Base-by-base conservation (phyloP, 306 rosid species). In the Geum urbanum region DNA sequence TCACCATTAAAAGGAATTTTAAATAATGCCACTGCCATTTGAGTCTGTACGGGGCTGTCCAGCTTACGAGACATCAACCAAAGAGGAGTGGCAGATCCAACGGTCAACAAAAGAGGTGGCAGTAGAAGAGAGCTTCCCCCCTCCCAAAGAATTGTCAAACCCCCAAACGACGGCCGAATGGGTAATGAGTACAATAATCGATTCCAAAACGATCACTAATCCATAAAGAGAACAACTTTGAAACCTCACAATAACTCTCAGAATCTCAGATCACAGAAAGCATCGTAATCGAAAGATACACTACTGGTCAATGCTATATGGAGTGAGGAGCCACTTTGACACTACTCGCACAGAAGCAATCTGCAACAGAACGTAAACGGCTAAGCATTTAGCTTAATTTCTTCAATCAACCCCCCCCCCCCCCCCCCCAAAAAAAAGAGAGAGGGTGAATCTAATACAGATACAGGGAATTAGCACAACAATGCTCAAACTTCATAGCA, bases 31-130 rank as follows among this genome's bases (percentile, higher is more conserved):
- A 87, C 90, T n/a, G 99, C 96, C 99, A 94, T 94, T 80, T 94
- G 98, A 51, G 96, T 94, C 74, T 91, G 94, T 63, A 94, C 99
- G 19, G 99, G 97, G 63, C 99, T 89, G 77, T 91, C 97, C 80
- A 83, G 80, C 67, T 91, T 86, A 55, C 87, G 88, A 72, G 96
- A 85, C 99, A 94, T 94, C 12, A 81, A 83, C 57, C 53, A 63
- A 15, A 12, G 18, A 64, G 32, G 63, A 73, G 77, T 5, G 52
- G 65, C 46, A 40, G 80, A 46, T 50, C 55, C 35, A 13, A 60
- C 74, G 69, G 84, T 74, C 71, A 65, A 72, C 76, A 84, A 77
- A 74, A 70, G 86, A 73, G 82, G 81, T 45, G 80, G 88, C 80
- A 16, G 61, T 15, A 79, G 91, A 84, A 82, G 81, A 83, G 78